Conservation (phyloP, 257 asterid genomes). For the Paraleonurus japonicus region DNA sequence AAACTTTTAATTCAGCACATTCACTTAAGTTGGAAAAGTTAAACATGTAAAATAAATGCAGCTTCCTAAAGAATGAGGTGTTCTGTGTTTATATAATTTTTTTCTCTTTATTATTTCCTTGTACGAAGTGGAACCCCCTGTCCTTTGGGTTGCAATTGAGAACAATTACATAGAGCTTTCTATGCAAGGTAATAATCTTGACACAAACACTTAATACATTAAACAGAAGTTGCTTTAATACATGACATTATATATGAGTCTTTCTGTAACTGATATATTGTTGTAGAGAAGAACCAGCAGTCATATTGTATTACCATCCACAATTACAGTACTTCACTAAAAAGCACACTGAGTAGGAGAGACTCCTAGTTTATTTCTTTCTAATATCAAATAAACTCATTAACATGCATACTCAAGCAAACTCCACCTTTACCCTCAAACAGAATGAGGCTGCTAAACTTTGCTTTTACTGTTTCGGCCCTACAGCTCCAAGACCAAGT, state of each 20-base stretch:
- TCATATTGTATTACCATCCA: constrained; percentile 20
- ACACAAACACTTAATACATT: constrained; percentile 32
- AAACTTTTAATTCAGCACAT: constrained; percentile 21
- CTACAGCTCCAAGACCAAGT: constrained; percentile 57
- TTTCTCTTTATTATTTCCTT: constrained; percentile 26
- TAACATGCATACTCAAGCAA: constrained; percentile 22
- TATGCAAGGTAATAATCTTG: constrained; percentile 18
- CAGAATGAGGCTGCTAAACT: constrained; percentile 20
- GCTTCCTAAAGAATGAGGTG: constrained; percentile 12
- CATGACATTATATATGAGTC: constrained; percentile 26
- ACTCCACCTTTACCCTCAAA: constrained; percentile 21
- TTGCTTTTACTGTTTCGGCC: constrained; percentile 29
- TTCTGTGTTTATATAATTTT: constrained; percentile 1
- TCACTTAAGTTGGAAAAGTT: constrained; percentile 20
- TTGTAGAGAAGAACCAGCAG: constrained; percentile 16
- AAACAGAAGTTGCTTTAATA: constrained; percentile 24
- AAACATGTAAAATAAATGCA: constrained; percentile 6
- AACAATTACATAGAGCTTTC: constrained; percentile 16
- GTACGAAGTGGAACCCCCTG: constrained; percentile 8
- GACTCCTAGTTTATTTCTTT: constrained; percentile 38
- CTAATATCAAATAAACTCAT: constrained; percentile 20
- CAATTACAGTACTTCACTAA: constrained; percentile 27
- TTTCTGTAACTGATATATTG: constrained; percentile 21
- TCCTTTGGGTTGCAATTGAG: constrained; percentile 9
- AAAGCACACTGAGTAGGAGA: constrained; percentile 44